Conservation (phyloP, 83 land plant species). For the Larix sibirica region DNA sequence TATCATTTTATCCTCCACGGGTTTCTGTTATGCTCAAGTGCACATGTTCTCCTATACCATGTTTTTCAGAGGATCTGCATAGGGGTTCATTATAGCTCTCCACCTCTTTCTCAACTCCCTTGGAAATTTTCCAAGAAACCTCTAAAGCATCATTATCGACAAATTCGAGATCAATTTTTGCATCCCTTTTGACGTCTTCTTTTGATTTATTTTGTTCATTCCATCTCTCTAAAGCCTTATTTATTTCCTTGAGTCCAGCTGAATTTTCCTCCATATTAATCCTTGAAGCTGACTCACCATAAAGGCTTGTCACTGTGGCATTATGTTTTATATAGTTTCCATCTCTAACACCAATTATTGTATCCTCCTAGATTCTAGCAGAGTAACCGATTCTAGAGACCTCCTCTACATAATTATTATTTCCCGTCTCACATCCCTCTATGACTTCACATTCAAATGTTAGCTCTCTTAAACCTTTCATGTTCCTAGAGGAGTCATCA, state of each 20-base stretch:
- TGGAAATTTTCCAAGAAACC: slow-evolving; percentile 23
- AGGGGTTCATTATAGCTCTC: too few relatives aligned
- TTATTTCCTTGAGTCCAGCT: neutral
- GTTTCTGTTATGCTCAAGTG: too few relatives aligned
- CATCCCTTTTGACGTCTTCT: neutral
- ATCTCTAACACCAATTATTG: slow-evolving; percentile 7
- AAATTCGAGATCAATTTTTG: slow-evolving; percentile 42
- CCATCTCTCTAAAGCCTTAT: neutral
- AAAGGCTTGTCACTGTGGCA: neutral
- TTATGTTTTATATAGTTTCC: neutral
- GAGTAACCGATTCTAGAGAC: slow-evolving; percentile 15
- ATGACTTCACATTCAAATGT: neutral
- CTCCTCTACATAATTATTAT: neutral
- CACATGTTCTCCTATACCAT: too few relatives aligned
- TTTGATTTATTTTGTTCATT: neutral
- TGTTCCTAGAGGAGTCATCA: neutral
- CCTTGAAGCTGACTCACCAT: neutral
- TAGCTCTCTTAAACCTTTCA: neutral
- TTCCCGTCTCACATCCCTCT: neutral
- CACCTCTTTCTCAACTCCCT: too few relatives aligned
- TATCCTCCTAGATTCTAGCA: neutral
- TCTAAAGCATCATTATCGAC: slow-evolving; percentile 63
- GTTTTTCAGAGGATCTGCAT: too few relatives aligned
- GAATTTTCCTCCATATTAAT: neutral
- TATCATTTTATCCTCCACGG: too few relatives aligned